These are phyloP conservation scores for Xerocomellus intermedius DNA, from an alignment of 768 basidiomycete species.

Conservation along the genomic window DNA sequence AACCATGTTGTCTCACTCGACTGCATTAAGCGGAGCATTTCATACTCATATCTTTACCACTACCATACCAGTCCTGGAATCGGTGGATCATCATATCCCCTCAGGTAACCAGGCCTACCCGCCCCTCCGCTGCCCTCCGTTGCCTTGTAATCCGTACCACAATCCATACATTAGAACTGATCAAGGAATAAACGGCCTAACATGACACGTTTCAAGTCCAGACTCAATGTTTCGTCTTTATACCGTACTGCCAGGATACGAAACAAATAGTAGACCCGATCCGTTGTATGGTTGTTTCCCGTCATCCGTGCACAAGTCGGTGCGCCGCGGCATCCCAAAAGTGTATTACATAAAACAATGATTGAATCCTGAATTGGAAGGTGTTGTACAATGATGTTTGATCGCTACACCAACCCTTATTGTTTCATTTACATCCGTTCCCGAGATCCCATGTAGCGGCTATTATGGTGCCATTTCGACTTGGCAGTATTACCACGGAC, in stretches of 20 bases:
- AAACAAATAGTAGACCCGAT: neutral
- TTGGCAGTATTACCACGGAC: neutral
- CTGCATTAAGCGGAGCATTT: too few relatives aligned
- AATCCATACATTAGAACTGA: too few relatives aligned
- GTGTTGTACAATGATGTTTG: slow-evolving; percentile 17
- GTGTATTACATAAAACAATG: neutral
- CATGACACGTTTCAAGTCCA: neutral
- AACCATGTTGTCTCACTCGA: neutral
- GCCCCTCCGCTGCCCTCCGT: too few relatives aligned
- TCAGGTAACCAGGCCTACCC: neutral
- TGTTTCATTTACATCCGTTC: slow-evolving; percentile 6
- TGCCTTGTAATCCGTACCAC: too few relatives aligned
- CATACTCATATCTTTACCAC: too few relatives aligned
- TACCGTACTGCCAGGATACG: too few relatives aligned
- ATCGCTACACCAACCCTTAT: slow-evolving; percentile 7
- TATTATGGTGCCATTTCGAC: neutral
- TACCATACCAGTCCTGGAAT: neutral
- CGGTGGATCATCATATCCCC: neutral
- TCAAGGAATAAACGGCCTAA: too few relatives aligned
- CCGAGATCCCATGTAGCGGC: neutral
- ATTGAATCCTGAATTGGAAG: slow-evolving; percentile 16
- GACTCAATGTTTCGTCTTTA: too few relatives aligned
- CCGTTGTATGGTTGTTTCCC: neutral
- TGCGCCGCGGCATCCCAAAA: neutral
- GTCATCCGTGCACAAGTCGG: neutral